These are phyloP conservation scores for Ophiostoma ips DNA, from an alignment of 2,329 filamentous ascomycete genomes.

Conservation along the genomic window DNA sequence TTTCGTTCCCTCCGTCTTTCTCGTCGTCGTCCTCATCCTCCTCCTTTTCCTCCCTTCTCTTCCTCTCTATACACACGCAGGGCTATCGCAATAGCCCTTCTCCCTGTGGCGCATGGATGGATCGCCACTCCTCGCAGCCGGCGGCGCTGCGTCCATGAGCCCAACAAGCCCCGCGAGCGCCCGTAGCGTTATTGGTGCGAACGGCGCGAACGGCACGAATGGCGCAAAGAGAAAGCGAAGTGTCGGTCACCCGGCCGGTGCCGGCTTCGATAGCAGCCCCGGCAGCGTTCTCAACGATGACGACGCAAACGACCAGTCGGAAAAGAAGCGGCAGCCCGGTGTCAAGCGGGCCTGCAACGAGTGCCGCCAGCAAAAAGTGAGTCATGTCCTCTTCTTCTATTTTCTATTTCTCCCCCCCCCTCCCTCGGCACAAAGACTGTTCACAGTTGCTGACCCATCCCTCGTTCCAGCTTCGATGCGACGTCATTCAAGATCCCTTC, in stretches of 20 bases:
- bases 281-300: conserved; percentile 45
- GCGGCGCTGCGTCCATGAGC: conserved; percentile 25
- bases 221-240: conserved; percentile 48
- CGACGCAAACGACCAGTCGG: conserved; percentile 38
- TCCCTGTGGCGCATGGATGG: conserved; percentile 20
- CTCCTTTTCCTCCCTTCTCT: too few species aligned
- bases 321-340: conserved; percentile 51
- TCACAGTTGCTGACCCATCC: too few species aligned
- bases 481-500: conserved; percentile 71
- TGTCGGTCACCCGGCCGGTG: conserved; percentile 19
- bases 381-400: conserved; percentile 18
- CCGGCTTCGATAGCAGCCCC: conserved; percentile 44
- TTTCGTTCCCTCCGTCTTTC: not conserved
- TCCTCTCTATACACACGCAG: not conserved
- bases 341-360: conserved; percentile 75
- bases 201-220: conserved; percentile 33
- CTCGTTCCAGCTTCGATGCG: conserved; percentile 57
- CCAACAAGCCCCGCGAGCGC: conserved; percentile 42
- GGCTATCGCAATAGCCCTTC: not conserved
- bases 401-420: not conserved
- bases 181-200: conserved; percentile 21
- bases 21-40: too few species aligned
- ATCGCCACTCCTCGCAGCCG: conserved; percentile 21
- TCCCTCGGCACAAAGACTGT: too few species aligned
- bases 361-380: conserved; percentile 74